These are phyloP conservation scores for Coemansia guatemalensis DNA, from an alignment of 192 early-diverging fungal species.

Conservation along the genomic window DNA sequence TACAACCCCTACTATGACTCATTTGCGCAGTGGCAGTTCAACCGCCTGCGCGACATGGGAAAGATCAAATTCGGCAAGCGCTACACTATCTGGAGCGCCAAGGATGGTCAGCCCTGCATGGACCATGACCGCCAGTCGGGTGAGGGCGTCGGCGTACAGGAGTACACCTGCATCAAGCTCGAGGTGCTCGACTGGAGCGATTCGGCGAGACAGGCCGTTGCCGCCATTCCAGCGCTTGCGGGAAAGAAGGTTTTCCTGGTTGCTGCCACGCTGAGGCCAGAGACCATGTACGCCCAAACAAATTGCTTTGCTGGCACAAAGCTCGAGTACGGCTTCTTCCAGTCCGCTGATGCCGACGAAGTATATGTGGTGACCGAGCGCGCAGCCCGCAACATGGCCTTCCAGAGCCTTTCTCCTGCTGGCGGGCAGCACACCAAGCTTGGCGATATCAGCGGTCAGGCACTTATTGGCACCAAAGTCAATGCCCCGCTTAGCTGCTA, in stretches of 20 bases:
- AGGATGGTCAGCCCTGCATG: constrained; percentile 98
- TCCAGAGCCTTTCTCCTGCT: constrained; percentile 78
- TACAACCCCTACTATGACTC: constrained; percentile 98
- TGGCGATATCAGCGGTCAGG: constrained; percentile 71
- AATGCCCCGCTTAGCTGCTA: constrained; percentile 83
- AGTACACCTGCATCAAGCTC: constrained; percentile 97
- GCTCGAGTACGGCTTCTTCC: constrained; percentile 87
- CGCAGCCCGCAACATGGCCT: constrained; percentile 97
- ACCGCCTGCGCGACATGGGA: constrained; percentile 69
- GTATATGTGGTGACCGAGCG: constrained; percentile 89
- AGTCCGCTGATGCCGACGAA: constrained; percentile 68
- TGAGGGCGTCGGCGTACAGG: constrained; percentile 91
- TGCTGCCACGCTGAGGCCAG: constrained; percentile 94
- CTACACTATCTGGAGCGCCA: constrained; percentile 94
- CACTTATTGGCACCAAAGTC: constrained; percentile 86
- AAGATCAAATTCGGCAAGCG: constrained; percentile 96
- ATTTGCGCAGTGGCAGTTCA: constrained; percentile 98
- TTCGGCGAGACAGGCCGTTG: constrained; percentile 47
- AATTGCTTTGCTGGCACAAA: constrained; percentile 96
- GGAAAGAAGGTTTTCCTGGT: constrained; percentile 85
- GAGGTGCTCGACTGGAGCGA: constrained; percentile 70
- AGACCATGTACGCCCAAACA: constrained; percentile 99
- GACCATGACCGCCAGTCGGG: constrained; percentile 95
- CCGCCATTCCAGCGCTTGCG: constrained; percentile 56
- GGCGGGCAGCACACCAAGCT: constrained; percentile 71